These are phyloP conservation scores for Cucumis cinereus DNA, from an alignment of 306 rosid species.

Conservation along the genomic window DNA sequence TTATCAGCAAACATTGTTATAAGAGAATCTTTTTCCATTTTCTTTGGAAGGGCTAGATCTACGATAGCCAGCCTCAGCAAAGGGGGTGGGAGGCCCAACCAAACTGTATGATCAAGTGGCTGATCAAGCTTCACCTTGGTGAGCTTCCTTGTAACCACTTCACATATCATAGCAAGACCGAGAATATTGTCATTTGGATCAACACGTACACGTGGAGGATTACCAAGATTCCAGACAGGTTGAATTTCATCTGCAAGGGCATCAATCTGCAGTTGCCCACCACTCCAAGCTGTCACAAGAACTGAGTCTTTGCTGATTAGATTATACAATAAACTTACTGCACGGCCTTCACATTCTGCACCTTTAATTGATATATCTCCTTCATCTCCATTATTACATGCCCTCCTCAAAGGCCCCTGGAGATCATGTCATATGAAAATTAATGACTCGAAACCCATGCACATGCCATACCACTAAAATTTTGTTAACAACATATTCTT, in stretches of 20 bases:
- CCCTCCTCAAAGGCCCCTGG: conserved; percentile 80
- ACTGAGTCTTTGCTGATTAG: conserved; percentile 74
- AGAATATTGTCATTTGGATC: conserved; percentile 51
- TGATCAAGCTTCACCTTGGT: conserved; percentile 34
- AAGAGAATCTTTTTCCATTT: conserved; percentile 36
- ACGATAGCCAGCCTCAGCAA: conserved; percentile 75
- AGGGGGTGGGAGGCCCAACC: conserved; percentile 81
- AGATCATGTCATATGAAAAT: conserved; percentile 10
- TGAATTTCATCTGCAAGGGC: conserved; percentile 96
- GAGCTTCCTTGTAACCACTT: conserved; percentile 26
- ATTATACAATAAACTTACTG: conserved; percentile 63
- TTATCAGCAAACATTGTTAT: conserved; percentile 61
- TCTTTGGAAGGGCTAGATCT: conserved; percentile 75
- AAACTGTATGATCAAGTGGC: conserved; percentile 54
- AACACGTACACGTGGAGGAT: conserved; percentile 70
- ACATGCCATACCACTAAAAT: neutral
- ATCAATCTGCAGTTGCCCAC: conserved; percentile 87
- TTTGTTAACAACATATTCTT: neutral
- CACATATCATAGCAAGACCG: conserved; percentile 97
- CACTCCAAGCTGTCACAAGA: conserved; percentile 89
- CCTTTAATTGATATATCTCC: conserved; percentile 38
- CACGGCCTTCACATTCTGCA: conserved; percentile 79
- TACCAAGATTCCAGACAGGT: conserved; percentile 70
- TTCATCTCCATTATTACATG: conserved; percentile 44
- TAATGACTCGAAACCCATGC: neutral